These are phyloP conservation scores for Ceratocystiopsis brevicomis DNA, from an alignment of 2,329 filamentous ascomycete species.

Conservation along the genomic window DNA sequence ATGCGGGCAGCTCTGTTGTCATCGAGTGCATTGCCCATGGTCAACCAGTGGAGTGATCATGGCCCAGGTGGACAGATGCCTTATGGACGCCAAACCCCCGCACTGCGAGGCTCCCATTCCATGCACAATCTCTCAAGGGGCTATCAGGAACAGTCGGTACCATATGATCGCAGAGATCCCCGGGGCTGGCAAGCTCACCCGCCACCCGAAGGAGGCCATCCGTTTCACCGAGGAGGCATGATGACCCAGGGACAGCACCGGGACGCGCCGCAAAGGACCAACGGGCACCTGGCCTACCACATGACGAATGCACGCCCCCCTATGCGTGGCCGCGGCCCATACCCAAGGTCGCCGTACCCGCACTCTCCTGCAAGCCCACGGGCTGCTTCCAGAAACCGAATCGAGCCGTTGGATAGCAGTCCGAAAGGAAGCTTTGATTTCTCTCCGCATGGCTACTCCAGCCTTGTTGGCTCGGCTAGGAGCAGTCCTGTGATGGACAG, in stretches of 20 bases:
- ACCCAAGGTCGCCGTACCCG: too few species aligned
- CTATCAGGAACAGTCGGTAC: neutral
- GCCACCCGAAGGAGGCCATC: neutral
- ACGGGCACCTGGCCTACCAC: too few species aligned
- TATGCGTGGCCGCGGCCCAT: too few species aligned
- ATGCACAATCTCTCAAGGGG: conserved; percentile 5
- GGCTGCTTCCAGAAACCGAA: too few species aligned
- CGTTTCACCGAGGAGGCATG: neutral
- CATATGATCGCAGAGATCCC: neutral
- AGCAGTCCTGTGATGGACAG: too few species aligned
- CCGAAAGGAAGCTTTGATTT: too few species aligned
- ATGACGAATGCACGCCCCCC: too few species aligned
- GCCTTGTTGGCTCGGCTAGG: too few species aligned
- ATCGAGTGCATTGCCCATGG: neutral
- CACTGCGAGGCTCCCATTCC: neutral
- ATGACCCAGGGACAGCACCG: neutral
- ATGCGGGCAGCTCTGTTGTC: neutral
- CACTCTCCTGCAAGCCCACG: too few species aligned
- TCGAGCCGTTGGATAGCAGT: too few species aligned
- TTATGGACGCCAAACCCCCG: neutral
- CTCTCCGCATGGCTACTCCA: too few species aligned
- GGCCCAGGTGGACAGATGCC: neutral
- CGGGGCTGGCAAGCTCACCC: neutral
- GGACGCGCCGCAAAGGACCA: too few species aligned
- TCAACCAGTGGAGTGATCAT: neutral